Percentiles rank a stretch among this genome's conserved stretches.
Evolutionary conservation across 768 basidiomycete species (phyloP).

Genomic region (Tubosaeta sp.): DNA sequence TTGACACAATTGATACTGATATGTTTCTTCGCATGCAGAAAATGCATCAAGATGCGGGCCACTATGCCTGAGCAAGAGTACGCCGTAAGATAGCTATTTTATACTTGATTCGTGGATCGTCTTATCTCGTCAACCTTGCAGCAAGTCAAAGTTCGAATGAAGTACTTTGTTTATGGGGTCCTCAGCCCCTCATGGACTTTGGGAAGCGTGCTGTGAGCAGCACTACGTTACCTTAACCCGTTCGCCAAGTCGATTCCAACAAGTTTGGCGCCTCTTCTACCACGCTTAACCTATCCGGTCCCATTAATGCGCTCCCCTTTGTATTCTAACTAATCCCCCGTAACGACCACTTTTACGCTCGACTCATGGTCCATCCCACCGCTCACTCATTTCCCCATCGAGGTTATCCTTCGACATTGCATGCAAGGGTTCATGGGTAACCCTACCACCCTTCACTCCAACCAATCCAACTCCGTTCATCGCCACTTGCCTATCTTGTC

Average conservation of each 20-base stretch:
- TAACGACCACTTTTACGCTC: constrained; percentile 13
- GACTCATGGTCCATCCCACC: constrained; percentile 32
- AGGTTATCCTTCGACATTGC: constrained; percentile 59
- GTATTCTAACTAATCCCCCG: constrained; percentile 33
- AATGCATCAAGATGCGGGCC: too few relatives aligned
- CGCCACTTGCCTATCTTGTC: constrained; percentile 43
- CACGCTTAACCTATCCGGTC: constrained; percentile 14
- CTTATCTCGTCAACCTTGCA: constrained; percentile 53
- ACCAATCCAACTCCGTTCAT: constrained; percentile 34
- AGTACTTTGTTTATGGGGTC: constrained; percentile 83
- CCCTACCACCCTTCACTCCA: constrained; percentile 56
- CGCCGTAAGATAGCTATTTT: too few relatives aligned
- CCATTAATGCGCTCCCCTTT: constrained; percentile 32
- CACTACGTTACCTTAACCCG: constrained; percentile 66
- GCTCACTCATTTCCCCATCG: constrained; percentile 62
- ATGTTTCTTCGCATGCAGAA: too few relatives aligned
- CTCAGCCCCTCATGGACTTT: constrained; percentile 83
- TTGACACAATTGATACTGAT: too few relatives aligned
- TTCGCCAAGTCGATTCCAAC: constrained; percentile 13
- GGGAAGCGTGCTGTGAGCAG: constrained; percentile 79
- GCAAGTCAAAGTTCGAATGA: constrained; percentile 41
- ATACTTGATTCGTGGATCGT: too few relatives aligned
- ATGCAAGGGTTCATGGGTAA: constrained; percentile 75
- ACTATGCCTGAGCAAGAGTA: too few relatives aligned
- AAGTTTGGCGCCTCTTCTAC: constrained; percentile 13